Base-by-base conservation (phyloP, 2,329 filamentous ascomycete genomes). In the Exophiala spinifera region DNA sequence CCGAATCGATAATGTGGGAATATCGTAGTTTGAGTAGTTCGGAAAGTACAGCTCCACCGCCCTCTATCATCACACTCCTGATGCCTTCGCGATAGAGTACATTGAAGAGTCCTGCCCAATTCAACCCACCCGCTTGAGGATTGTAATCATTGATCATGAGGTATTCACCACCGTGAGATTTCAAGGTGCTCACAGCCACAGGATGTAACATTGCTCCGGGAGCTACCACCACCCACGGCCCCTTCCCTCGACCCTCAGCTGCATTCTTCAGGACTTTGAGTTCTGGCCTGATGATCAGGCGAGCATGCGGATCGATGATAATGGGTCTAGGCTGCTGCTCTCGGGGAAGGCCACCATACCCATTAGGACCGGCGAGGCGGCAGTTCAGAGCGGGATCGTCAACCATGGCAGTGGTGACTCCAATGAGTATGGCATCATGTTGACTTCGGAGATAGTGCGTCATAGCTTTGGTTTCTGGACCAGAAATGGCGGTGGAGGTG, bases 341-440 rank as follows among this genome's bases (percentile, higher is more conserved):
- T 52, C 52, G 51, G 10, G 72, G 70, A 37, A 80, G 67, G 6
- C 76, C 76, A 21, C 79, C 81, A 59, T 81, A 83, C 1, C 79
- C 76, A n/a, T 77, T 74, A 2, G 79, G 79, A 28, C 81, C 81
- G 23, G 78, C 77, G 42, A 91, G 79, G 15, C 91, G 84, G 67
- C 88, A 94, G 69, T 95, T 96, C 49, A 97, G 76, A 2, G 84
- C 85, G 2, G 92, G 92, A 66, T 96, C 82, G 69, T 97, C 92
- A 17, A 89, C 87, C 21, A 89, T 76, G 6, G 90, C 88, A 1
- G 92, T 97, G 2, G 87, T 87, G 3, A 87, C 89, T 19, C 92
- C 92, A 28, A 97, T 78, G 20, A 95, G 78, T 62, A 96, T 95
- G 36, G 89, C 90, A 59, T 88, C 84, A 72, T 97, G 91, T 14